Base-by-base conservation (phyloP, 306 rosid species). In the Benincasa hispida region DNA sequence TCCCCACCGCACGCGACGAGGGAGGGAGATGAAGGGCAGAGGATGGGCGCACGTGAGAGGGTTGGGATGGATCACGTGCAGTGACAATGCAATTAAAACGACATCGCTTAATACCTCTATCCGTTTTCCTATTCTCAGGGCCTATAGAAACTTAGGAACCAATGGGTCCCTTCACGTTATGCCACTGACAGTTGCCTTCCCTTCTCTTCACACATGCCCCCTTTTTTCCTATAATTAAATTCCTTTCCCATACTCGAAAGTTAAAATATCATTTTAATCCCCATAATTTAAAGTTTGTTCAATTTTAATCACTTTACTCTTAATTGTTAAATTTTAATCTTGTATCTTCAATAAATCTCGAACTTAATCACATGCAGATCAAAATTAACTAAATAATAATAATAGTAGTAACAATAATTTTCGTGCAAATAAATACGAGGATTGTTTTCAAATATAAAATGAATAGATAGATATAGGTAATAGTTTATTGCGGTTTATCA, bases 1-100 rank as follows among this genome's bases (percentile, higher is more conserved):
- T 41, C 79, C 79, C 79, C 79, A 76, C 79, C 79, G 70, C 79
- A 76, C 79, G 79, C 79, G 79, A 76, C 70, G 35, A 21, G 19
- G 25, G 25, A 17, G 25, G 24, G 57, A 47, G 77, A 74, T 12
- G 77, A 55, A 56, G 34, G 54, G 54, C 78, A 22, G 55, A 41
- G 69, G 55, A 76, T 37, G 79, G 56, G 70, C 37, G 79, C 79
- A 76, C 79, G 79, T 76, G 79, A 76, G 69, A 4, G 47, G 27
- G 54, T 55, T 42, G 47, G 68, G 34, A 15, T 8, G 35, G 50
- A 58, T 76, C 79, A 76, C 79, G 79, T 76, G 69, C 69, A 57
- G 55, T 41, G 41, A 19, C 24, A 58, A 58, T 59, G 69, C 37
- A 60, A 37, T 41, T 28, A 76, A 37, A 54, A 24, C 70, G 70